Base-by-base conservation (phyloP, 1,284 basidiomycete species). In the Chondrostereum purpureum region DNA sequence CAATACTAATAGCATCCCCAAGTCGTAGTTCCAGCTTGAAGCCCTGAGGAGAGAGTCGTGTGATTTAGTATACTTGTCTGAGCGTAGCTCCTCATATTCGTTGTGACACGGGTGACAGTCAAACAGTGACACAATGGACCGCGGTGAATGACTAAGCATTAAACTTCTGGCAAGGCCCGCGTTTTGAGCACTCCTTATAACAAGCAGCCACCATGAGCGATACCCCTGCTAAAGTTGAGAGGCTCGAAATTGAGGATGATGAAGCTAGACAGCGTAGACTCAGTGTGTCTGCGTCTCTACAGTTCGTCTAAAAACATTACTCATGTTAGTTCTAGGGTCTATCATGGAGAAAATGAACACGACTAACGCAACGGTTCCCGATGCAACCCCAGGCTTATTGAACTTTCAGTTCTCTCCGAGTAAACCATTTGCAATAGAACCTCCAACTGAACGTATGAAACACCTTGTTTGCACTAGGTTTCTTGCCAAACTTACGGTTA, bases 201-300 rank as follows among this genome's bases (percentile, higher is more conserved):
- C n/a, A n/a, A n/a, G n/a, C n/a, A n/a, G n/a, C 27, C 27, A 31
- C 27, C 27, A 31, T 31, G 27, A 31, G 27, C 27, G 27, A 31
- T n/a, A n/a, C 27, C 27, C 8, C 27, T 31, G n/a, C 27, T n/a
- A 39, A 14, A 18, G 8, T 20, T 14, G 47, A 52, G 5, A 37
- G 52, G 10, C 62, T 65, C 45, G 65, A 67, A 43, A 55, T 60
- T 38, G 63, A 65, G 49, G 62, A 66, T 48, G 61, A 67, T 20
- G 64, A 66, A 2, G 54, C 56, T 11, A 62, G 64, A 37, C 55
- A 56, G 24, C 41, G 44, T 5, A 51, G 63, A 27, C 56, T 65
- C 11, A 45, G 63, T 67, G 22, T 39, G 62, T 55, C 20, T 16
- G 14, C 42, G 13, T 12, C 20, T 13, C 43, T 4, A 35, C 22